These are phyloP conservation scores for Naganishia friedmannii DNA, from an alignment of 768 basidiomycete genomes.

Conservation along the genomic window DNA sequence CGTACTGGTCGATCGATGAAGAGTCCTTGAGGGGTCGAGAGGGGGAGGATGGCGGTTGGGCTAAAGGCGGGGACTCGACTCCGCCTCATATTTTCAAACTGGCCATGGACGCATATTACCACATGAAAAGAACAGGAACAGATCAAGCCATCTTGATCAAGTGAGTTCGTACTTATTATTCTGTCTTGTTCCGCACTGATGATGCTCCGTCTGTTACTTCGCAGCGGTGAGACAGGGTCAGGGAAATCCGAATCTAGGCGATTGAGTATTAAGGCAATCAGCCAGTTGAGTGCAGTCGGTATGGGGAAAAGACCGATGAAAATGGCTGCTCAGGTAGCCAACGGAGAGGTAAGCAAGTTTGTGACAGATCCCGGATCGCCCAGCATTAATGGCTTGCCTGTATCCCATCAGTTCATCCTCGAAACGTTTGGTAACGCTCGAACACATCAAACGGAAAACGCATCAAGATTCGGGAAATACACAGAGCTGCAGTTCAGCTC, in stretches of 20 bases:
- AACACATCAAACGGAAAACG: constrained; percentile 75
- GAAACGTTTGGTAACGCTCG: constrained; percentile 92
- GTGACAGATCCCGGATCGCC: background rate
- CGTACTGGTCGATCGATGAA: constrained; percentile 64
- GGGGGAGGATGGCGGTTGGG: constrained; percentile 42
- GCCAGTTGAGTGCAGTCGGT: constrained; percentile 83
- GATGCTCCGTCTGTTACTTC: background rate
- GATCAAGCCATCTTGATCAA: constrained; percentile 85
- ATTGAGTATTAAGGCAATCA: constrained; percentile 82
- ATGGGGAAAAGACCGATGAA: constrained; percentile 93
- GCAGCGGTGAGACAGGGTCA: constrained; percentile 84
- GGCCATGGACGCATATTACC: constrained; percentile 87
- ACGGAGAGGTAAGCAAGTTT: constrained; percentile 62
- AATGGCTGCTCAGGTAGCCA: constrained; percentile 78
- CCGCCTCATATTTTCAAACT: constrained; percentile 86
- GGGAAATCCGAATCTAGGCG: constrained; percentile 90
- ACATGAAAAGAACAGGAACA: constrained; percentile 88
- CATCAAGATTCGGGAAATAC: constrained; percentile 95
- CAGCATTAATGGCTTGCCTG: background rate
- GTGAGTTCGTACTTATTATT: constrained; percentile 56
- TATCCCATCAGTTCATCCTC: constrained; percentile 66
- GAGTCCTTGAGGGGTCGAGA: constrained; percentile 49
- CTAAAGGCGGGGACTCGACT: constrained; percentile 60
- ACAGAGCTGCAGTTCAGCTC: constrained; percentile 96
- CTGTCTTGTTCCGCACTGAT: background rate